These are phyloP conservation scores for Trichoderma cornu-damae DNA, from an alignment of 2,329 filamentous ascomycete genomes.

Conservation along the genomic window DNA sequence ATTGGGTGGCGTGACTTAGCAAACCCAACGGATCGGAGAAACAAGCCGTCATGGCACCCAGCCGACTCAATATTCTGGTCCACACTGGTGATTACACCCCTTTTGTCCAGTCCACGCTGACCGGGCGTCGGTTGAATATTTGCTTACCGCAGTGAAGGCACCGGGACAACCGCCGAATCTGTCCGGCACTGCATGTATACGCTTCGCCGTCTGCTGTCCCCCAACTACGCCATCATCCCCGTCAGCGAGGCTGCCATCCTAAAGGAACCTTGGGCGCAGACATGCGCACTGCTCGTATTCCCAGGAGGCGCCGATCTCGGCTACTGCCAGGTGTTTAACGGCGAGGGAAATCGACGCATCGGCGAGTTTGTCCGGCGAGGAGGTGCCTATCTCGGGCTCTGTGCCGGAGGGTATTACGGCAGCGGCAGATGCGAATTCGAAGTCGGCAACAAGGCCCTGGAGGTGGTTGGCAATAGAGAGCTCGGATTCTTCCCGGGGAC, in stretches of 20 bases:
- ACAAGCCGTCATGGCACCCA: slow-evolving; percentile 51
- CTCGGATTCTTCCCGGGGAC: slow-evolving; percentile 81
- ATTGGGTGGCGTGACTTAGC: background rate
- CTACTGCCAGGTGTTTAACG: slow-evolving; percentile 84
- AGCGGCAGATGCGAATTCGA: slow-evolving; percentile 82
- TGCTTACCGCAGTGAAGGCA: slow-evolving; percentile 49
- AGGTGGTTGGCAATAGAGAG: slow-evolving; percentile 81
- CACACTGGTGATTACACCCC: slow-evolving; percentile 64
- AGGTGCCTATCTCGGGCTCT: slow-evolving; percentile 84
- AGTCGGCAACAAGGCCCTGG: slow-evolving; percentile 68
- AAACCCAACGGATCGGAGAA: background rate
- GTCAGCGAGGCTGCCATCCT: slow-evolving; percentile 72
- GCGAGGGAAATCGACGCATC: slow-evolving; percentile 79
- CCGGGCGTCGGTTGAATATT: background rate
- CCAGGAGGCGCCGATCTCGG: slow-evolving; percentile 91
- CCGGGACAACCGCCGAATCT: slow-evolving; percentile 80
- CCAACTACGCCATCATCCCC: slow-evolving; percentile 88
- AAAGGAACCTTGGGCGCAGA: slow-evolving; percentile 84
- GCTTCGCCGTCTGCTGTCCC: slow-evolving; percentile 76
- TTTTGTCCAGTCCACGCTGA: background rate
- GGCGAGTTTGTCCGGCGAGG: slow-evolving; percentile 78
- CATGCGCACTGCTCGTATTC: slow-evolving; percentile 84
- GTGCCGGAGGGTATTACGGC: slow-evolving; percentile 92
- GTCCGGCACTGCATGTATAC: slow-evolving; percentile 86
- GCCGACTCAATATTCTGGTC: slow-evolving; percentile 83